phyloP scores from a whole-genome alignment of 805 yeast species.

The Saturnispora kantuleensis region DNA sequence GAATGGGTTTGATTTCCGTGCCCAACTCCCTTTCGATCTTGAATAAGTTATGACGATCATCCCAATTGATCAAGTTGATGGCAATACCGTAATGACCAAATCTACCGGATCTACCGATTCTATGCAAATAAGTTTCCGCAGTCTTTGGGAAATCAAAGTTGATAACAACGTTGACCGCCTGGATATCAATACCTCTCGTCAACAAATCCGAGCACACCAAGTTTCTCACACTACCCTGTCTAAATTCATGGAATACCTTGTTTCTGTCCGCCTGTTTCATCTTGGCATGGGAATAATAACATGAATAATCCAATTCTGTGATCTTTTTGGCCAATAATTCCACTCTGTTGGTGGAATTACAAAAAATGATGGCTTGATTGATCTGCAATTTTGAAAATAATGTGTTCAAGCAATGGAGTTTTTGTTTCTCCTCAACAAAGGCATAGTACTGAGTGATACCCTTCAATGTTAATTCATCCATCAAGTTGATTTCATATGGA shows the following conservation, averaged over 20 bases:
- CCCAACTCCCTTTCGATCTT: conserved; percentile 96
- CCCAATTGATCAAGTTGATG: conserved; percentile 92
- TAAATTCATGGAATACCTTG: conserved; percentile 95
- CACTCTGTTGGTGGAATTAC: conserved; percentile 94
- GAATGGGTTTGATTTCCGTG: conserved; percentile 94
- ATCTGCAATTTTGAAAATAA: conserved; percentile 88
- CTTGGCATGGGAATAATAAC: conserved; percentile 93
- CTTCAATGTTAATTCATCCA: conserved; percentile 93
- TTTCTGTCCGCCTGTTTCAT: conserved; percentile 98
- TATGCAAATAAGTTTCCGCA: conserved; percentile 94
- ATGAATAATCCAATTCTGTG: conserved; percentile 92
- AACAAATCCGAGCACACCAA: conserved; percentile 92
- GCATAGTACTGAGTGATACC: conserved; percentile 98
- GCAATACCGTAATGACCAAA: conserved; percentile 98
- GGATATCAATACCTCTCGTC: conserved; percentile 98
- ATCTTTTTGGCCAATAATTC: conserved; percentile 92
- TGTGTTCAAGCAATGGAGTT: conserved; percentile 91
- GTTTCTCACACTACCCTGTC: conserved; percentile 96
- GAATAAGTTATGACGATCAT: conserved; percentile 86
- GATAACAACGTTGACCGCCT: conserved; percentile 95
- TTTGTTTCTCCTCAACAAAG: conserved; percentile 95
- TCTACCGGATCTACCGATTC: conserved; percentile 99
- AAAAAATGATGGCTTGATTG: conserved; percentile 93
- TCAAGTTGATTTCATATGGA: conserved; percentile 91
- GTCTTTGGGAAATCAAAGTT: conserved; percentile 98